Percentiles rank a stretch among this genome's conserved stretches.
phyloP scores from a whole-genome alignment of 2,329 filamentous ascomycete genomes.

The Fusarium sororula region DNA sequence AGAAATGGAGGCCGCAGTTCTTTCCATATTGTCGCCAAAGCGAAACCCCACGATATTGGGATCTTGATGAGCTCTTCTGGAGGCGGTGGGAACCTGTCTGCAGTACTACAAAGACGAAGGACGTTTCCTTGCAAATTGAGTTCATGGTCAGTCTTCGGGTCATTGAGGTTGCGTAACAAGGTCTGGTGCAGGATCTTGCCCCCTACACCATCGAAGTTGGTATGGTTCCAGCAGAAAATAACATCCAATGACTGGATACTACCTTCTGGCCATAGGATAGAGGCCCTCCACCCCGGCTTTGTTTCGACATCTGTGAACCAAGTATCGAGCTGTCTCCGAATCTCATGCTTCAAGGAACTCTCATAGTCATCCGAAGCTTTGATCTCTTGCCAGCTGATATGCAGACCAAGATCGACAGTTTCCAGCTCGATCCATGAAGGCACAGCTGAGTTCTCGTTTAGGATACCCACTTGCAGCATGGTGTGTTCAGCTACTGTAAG shows the following conservation, averaged over 20 bases:
- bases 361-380: neutral
- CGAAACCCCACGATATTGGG: constrained; percentile 26
- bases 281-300: constrained; percentile 40
- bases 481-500: constrained; percentile 31
- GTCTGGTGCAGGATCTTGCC: constrained; percentile 46
- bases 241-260: constrained; percentile 31
- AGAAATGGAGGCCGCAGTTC: constrained; percentile 26
- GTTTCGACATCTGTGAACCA: constrained; percentile 35
- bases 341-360: neutral
- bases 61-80: constrained; percentile 37
- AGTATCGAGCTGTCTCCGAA: constrained; percentile 25
- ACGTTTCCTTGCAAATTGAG: neutral
- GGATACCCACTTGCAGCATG: constrained; percentile 31
- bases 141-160: neutral
- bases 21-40: constrained; percentile 29
- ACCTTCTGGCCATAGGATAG: constrained; percentile 24
- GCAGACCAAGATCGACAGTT: constrained; percentile 15
- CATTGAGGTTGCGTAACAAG: constrained; percentile 42
- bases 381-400: constrained; percentile 27
- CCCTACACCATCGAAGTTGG: constrained; percentile 42
- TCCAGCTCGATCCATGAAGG: constrained; percentile 31
- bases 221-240: constrained; percentile 43
- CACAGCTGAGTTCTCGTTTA: constrained; percentile 29
- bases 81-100: constrained; percentile 34
- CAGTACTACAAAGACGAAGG: constrained; percentile 11